Conservation (phyloP, 345 rosid genomes). For the Laguncularia racemosa region DNA sequence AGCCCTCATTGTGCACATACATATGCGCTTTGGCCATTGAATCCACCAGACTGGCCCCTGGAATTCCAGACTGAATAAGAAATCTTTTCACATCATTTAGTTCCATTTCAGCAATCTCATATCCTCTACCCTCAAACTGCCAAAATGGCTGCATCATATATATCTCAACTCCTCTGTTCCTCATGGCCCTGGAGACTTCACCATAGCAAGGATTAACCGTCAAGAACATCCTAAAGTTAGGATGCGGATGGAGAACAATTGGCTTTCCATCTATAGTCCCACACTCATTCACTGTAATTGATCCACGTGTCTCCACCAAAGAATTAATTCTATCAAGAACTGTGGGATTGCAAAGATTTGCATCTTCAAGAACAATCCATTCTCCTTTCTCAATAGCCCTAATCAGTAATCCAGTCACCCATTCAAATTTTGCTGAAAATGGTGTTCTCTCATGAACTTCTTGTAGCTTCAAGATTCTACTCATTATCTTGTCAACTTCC, state of each 20-base stretch:
- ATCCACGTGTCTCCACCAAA: constrained; percentile 82
- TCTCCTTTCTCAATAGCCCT: constrained; percentile 90
- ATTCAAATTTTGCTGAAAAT: constrained; percentile 76
- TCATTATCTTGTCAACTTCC: constrained; percentile 41
- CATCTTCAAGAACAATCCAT: constrained; percentile 87
- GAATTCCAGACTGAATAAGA: constrained; percentile 74
- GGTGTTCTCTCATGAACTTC: constrained; percentile 28
- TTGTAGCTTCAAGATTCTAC: constrained; percentile 51
- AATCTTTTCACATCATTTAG: constrained; percentile 56
- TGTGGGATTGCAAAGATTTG: constrained; percentile 97
- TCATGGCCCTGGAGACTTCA: constrained; percentile 95
- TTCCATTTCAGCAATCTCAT: constrained; percentile 36
- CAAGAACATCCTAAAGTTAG: constrained; percentile 82
- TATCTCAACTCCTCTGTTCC: constrained; percentile 96
- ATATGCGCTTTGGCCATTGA: constrained; percentile 87
- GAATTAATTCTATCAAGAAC: constrained; percentile 98
- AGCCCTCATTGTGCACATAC: constrained; percentile 55
- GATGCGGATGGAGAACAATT: constrained; percentile 65
- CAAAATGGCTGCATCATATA: constrained; percentile 91
- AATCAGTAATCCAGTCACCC: constrained; percentile 75
- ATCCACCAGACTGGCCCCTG: constrained; percentile 46
- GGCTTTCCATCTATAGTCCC: constrained; percentile 88
- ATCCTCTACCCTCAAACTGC: constrained; percentile 45
- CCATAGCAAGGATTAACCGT: constrained; percentile 83
- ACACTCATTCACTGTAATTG: constrained; percentile 84